phyloP scores from a whole-genome alignment of 1,284 basidiomycete genomes.

The Tremellales sp. region DNA sequence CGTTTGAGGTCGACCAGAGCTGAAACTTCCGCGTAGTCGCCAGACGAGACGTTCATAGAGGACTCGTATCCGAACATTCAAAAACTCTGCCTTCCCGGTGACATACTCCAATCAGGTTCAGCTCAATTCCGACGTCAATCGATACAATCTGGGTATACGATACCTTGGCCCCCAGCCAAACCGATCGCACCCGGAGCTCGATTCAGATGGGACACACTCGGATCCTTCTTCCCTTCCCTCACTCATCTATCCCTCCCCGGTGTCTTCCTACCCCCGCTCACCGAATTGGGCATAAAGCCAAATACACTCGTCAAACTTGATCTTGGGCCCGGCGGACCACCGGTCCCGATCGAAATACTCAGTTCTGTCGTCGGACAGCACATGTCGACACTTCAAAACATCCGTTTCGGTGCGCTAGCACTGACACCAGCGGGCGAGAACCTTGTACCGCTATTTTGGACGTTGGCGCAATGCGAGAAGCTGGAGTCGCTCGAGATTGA shows the following conservation, averaged over 20 bases:
- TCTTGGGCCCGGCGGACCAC: conserved; percentile 15
- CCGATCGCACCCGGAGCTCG: conserved; percentile 5
- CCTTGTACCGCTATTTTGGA: background rate
- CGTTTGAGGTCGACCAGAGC: background rate
- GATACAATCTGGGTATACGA: no score
- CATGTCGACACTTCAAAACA: conserved; percentile 7
- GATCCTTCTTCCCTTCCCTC: conserved; percentile 19
- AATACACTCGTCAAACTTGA: conserved; percentile 16
- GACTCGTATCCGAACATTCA: conserved; percentile 17
- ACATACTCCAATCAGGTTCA: conserved; percentile 14
- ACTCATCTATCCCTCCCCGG: conserved; percentile 28
- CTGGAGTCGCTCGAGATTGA: no score
- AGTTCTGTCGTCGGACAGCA: no score
- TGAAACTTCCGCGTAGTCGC: conserved; percentile 1
- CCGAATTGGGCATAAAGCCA: conserved; percentile 4
- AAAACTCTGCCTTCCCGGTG: conserved; percentile 30
- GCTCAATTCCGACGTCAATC: no score
- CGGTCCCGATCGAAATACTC: conserved; percentile 16
- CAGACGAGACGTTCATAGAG: conserved; percentile 17
- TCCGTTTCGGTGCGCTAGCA: conserved; percentile 9
- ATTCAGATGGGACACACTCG: conserved; percentile 17
- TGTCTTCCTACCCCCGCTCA: conserved; percentile 16
- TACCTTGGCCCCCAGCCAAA: conserved; percentile 14
- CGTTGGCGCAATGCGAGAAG: no score
- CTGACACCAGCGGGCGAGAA: conserved; percentile 5